Base-by-base conservation (phyloP, 805 yeast species). In the Myxozyma neglecta region DNA sequence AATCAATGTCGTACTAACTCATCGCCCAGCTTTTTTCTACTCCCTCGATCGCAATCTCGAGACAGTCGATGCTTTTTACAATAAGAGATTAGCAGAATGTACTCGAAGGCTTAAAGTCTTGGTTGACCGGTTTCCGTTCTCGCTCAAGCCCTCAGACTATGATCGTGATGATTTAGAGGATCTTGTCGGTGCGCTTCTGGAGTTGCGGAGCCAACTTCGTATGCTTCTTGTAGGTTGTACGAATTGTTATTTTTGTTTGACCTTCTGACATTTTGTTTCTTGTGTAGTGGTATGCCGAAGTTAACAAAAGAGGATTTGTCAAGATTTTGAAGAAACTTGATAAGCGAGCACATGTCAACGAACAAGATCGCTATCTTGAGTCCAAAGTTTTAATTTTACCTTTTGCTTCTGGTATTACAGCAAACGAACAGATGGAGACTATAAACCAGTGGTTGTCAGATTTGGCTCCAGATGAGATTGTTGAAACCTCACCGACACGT, bases 261-360 rank as follows among this genome's bases (percentile, higher is more conserved):
- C 46, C n/a, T n/a, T 29, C 18, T 8, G 11, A 36, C 44, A 24
- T 6, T 36, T 48, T 56, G 20, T 46, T 29, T 7, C 34, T 14
- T 14, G 1, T 20, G 13, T 36, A 68, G 73, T 93, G 97, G 97
- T 92, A 83, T 73, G 96, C 96, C 29, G 97, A 93, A 71, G 83
- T 92, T 69, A 92, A 92, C 77, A 89, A 88, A 71, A 85, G 96
- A 63, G 98, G 97, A 0, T 89, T 91, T 69, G 82, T 85, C 57
- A 92, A 92, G 76, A 93, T 93, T 66, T 78, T 93, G 71, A 92
- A 92, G 76, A 92, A 92, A 71, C 79, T 92, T 69, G 97, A 93
- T 74, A 93, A 93, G 77, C 90, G 90, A 73, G 78, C 83, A 34
- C 88, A 88, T 6, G 83, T 88, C 0, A 73, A 74, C 56, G 81